Percentiles rank a stretch among this genome's conserved stretches.
Conservation (phyloP, 768 basidiomycete genomes). For the Sutorius australiensis region DNA sequence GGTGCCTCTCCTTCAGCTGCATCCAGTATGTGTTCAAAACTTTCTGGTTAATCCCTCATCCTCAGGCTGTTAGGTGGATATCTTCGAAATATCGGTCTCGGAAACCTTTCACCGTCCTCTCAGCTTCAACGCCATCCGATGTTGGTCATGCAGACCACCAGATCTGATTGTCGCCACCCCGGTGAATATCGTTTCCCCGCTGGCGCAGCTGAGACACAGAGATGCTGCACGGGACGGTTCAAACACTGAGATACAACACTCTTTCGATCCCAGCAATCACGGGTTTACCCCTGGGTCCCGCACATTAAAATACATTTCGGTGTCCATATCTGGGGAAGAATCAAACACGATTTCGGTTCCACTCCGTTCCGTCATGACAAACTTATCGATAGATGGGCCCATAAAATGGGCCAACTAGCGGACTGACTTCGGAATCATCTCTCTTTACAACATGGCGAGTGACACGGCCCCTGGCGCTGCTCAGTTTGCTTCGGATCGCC, state of each 20-base stretch:
- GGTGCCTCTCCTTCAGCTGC: not conserved
- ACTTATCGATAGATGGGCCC: not conserved
- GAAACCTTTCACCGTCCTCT: too few relatives aligned
- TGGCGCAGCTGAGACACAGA: not conserved
- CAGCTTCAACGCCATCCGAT: not conserved
- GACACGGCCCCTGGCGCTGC: conserved; percentile 30
- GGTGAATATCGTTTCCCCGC: too few relatives aligned
- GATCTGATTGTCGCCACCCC: not conserved
- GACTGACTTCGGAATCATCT: too few relatives aligned
- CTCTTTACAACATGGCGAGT: conserved; percentile 40
- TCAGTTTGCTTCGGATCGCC: conserved; percentile 41
- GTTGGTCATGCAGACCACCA: not conserved
- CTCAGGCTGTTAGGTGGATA: not conserved
- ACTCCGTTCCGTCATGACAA: conserved; percentile 1
- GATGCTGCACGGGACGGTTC: not conserved
- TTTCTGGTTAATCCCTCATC: not conserved
- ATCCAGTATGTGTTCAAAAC: not conserved
- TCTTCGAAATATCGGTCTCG: not conserved
- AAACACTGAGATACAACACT: not conserved
- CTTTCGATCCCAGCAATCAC: not conserved
- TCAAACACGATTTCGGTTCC: not conserved
- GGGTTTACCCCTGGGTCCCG: not conserved
- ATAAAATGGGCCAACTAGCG: not conserved
- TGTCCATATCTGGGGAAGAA: not conserved
- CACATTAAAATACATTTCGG: not conserved